These are phyloP conservation scores for Vicia sativa DNA, from an alignment of 306 rosid genomes.

Conservation along the genomic window DNA sequence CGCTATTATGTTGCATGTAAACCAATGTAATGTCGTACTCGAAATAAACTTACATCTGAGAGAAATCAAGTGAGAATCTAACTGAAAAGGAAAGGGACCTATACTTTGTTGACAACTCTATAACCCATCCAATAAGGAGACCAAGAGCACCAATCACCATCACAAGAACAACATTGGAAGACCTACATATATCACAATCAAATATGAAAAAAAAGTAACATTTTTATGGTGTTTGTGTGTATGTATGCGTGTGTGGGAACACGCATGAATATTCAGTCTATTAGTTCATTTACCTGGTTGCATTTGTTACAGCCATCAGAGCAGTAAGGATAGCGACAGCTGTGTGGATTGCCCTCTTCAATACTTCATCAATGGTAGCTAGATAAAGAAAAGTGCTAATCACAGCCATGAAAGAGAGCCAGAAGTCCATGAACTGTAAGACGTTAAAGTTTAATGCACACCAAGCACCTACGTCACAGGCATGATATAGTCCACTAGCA, in stretches of 20 bases:
- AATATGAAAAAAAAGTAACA: slow-evolving; percentile 8
- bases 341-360: slow-evolving; percentile 84
- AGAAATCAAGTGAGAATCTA: slow-evolving; percentile 38
- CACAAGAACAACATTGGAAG: slow-evolving; percentile 43
- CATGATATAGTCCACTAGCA: slow-evolving; percentile 87
- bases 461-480: slow-evolving; percentile 98
- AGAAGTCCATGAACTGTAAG: slow-evolving; percentile 96
- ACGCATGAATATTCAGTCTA: neutral
- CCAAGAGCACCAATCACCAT: slow-evolving; percentile 49
- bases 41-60: slow-evolving; percentile 39
- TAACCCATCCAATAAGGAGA: slow-evolving; percentile 56
- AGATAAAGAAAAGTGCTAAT: slow-evolving; percentile 87
- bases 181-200: slow-evolving; percentile 31
- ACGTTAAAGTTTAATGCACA: slow-evolving; percentile 69
- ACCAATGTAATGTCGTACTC: slow-evolving; percentile 8
- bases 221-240: neutral
- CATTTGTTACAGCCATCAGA: slow-evolving; percentile 83
- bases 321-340: slow-evolving; percentile 87
- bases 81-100: slow-evolving; percentile 50
- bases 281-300: slow-evolving; percentile 66
- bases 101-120: slow-evolving; percentile 49
- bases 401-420: slow-evolving; percentile 99
- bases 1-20: neutral
- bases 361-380: slow-evolving; percentile 68
- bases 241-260: neutral